phyloP scores from a whole-genome alignment of 2,329 filamentous ascomycete species.

The Cladophialophora carrionii region DNA sequence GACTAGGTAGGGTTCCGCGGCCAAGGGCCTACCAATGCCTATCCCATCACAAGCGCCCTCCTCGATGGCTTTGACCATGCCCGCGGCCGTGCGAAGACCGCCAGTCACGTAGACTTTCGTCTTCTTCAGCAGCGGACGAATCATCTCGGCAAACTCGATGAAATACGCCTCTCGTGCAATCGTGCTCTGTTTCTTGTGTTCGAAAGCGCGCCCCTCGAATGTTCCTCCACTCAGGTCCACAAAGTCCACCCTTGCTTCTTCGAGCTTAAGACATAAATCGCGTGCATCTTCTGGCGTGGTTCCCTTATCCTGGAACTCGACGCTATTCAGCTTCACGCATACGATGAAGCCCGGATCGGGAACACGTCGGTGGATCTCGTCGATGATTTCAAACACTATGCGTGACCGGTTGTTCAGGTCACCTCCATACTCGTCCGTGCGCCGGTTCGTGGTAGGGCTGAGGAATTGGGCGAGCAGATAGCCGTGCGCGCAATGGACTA shows the following conservation, averaged over 20 bases:
- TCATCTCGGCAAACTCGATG: slow-evolving; percentile 37
- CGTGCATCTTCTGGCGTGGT: slow-evolving; percentile 33
- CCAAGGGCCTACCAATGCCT: slow-evolving; percentile 34
- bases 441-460: slow-evolving; percentile 36
- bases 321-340: slow-evolving; percentile 35
- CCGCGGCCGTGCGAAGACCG: slow-evolving; percentile 29
- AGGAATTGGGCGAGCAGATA: slow-evolving; percentile 41
- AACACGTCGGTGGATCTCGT: slow-evolving; percentile 38
- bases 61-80: slow-evolving; percentile 34
- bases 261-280: slow-evolving; percentile 32
- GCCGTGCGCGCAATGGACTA: slow-evolving; percentile 40
- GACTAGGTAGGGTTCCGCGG: slow-evolving; percentile 33
- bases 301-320: slow-evolving; percentile 37
- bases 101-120: slow-evolving; percentile 37
- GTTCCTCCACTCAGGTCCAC: slow-evolving; percentile 37
- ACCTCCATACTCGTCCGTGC: slow-evolving; percentile 48
- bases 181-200: slow-evolving; percentile 36
- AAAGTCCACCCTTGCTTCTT: slow-evolving; percentile 35
- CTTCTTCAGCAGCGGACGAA: slow-evolving; percentile 34
- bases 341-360: slow-evolving; percentile 33
- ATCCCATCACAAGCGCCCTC: slow-evolving; percentile 31
- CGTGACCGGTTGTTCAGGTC: slow-evolving; percentile 67
- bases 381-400: slow-evolving; percentile 59
- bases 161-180: slow-evolving; percentile 35
- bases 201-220: slow-evolving; percentile 34